These are phyloP conservation scores for Aspergillus indologenus DNA, from an alignment of 495 filamentous ascomycete genomes.

Conservation along the genomic window DNA sequence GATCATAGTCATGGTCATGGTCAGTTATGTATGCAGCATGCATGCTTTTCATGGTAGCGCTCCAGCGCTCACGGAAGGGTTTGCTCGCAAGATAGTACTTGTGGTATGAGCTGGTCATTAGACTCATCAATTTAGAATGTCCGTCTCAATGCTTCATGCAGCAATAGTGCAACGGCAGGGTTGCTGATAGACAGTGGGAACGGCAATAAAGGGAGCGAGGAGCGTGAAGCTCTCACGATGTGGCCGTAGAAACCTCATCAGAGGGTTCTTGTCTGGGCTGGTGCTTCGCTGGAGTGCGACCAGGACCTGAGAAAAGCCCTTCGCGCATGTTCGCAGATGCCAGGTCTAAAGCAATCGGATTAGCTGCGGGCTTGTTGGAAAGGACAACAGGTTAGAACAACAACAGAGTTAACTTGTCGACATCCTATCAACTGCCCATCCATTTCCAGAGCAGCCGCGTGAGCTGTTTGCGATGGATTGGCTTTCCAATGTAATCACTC, in stretches of 20 bases:
- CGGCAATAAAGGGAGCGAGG: neutral
- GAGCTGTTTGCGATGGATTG: conserved; percentile 48
- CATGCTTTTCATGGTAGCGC: neutral
- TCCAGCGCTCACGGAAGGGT: neutral
- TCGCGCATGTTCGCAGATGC: neutral
- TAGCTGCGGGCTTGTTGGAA: neutral
- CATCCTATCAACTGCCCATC: conserved; percentile 27
- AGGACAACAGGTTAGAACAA: neutral
- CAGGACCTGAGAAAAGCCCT: neutral
- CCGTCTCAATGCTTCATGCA: neutral
- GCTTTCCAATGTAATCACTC: conserved; percentile 62
- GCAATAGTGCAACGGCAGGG: neutral
- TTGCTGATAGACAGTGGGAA: neutral
- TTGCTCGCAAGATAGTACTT: neutral
- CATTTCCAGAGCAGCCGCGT: conserved; percentile 36
- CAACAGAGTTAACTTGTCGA: neutral
- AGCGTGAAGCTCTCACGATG: neutral
- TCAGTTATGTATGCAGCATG: neutral
- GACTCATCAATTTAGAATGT: neutral
- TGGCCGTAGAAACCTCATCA: neutral
- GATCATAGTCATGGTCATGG: neutral
- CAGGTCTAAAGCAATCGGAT: neutral
- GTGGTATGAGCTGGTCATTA: neutral
- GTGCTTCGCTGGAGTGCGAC: neutral
- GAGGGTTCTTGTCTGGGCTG: neutral